Evolutionary conservation across 2,329 filamentous ascomycete species (phyloP).

Genomic region (Zarea fungicola): DNA sequence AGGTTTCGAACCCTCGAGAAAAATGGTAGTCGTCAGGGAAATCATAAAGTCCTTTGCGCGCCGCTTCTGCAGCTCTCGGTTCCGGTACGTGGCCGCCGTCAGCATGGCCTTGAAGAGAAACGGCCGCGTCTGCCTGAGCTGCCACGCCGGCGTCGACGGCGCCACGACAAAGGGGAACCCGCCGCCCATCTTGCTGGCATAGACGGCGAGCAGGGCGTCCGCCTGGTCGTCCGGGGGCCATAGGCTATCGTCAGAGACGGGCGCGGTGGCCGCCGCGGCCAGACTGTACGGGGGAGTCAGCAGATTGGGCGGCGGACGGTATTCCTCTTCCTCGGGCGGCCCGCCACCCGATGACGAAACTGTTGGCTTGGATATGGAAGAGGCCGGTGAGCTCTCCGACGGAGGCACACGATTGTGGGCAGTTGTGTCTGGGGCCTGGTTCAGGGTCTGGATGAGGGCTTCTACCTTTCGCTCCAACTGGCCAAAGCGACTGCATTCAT

Average conservation of each 20-base stretch:
- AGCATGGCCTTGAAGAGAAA: constrained; percentile 12
- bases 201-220: neutral
- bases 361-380: no score
- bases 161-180: constrained; percentile 6
- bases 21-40: neutral
- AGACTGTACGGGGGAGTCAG: no score
- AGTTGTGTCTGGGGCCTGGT: neutral
- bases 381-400: no score
- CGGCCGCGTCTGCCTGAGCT: neutral
- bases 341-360: no score
- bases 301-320: no score
- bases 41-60: constrained; percentile 8
- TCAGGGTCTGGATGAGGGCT: neutral
- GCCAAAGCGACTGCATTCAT: constrained; percentile 3
- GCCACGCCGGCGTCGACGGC: neutral
- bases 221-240: constrained; percentile 2
- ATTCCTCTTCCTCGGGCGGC: no score
- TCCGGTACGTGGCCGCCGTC: constrained; percentile 4
- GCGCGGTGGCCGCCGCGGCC: neutral
- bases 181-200: neutral
- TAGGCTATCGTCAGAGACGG: neutral
- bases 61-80: constrained; percentile 5
- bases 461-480: constrained; percentile 7
- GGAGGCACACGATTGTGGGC: neutral
- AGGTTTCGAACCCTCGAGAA: constrained; percentile 3